A percentile compares a stretch with the other conserved stretches of the same genome.
Evolutionary conservation across 2,329 filamentous ascomycete genomes (phyloP).

Genomic region (Alternaria consortialis): DNA sequence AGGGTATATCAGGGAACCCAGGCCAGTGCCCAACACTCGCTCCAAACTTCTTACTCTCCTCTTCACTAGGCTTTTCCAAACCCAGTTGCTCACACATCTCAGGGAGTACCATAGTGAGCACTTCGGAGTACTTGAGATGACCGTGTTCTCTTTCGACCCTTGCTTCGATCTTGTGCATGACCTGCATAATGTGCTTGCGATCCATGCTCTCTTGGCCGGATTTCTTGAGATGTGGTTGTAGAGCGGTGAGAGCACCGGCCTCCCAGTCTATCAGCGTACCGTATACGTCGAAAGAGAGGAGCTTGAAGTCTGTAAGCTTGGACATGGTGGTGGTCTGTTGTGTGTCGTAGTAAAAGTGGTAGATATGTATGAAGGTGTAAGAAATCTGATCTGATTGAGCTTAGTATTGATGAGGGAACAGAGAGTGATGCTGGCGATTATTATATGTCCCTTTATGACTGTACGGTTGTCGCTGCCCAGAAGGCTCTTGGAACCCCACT

Average conservation of each 20-base stretch:
- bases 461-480: background rate
- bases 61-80: slow-evolving; percentile 49
- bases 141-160: slow-evolving; percentile 65
- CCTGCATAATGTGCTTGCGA: slow-evolving; percentile 44
- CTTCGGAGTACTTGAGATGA: slow-evolving; percentile 65
- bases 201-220: slow-evolving; percentile 33
- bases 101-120: slow-evolving; percentile 63
- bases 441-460: background rate
- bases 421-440: background rate
- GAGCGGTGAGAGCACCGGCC: slow-evolving; percentile 65
- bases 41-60: slow-evolving; percentile 61
- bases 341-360: background rate
- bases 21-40: slow-evolving; percentile 63
- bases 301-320: slow-evolving; percentile 54
- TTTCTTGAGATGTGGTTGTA: slow-evolving; percentile 61
- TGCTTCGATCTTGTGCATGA: slow-evolving; percentile 59
- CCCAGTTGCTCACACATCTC: slow-evolving; percentile 58
- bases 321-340: slow-evolving; percentile 31
- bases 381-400: background rate
- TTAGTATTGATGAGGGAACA: background rate
- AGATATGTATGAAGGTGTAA: background rate
- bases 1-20: slow-evolving; percentile 66
- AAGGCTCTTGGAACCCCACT: slow-evolving; percentile 20
- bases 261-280: slow-evolving; percentile 85
- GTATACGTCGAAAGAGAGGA: slow-evolving; percentile 80